Percentiles rank a stretch among this genome's conserved stretches.
These are phyloP conservation scores for Paraurostyla sp. DNA, from an alignment of 73 alveolate species.

Conservation along the genomic window DNA sequence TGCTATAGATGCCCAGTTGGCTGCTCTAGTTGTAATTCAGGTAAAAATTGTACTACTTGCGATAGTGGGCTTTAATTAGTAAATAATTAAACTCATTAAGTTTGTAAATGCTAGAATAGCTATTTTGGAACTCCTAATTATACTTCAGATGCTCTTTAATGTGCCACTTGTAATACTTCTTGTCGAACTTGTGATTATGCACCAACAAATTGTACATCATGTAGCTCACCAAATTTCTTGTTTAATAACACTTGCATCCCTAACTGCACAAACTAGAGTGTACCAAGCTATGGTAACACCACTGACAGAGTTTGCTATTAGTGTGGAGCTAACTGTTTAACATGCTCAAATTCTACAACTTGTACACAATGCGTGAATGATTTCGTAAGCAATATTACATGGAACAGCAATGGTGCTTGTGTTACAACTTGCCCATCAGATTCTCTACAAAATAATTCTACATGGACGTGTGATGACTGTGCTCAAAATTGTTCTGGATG, in stretches of 20 bases:
- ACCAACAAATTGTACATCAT: neutral
- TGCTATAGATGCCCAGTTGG: constrained; percentile 60
- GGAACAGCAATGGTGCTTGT: neutral
- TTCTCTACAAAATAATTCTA: neutral
- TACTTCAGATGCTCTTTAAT: neutral
- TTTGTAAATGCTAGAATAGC: constrained; percentile 15
- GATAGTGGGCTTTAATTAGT: constrained; percentile 31
- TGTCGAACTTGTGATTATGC: constrained; percentile 20
- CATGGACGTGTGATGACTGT: constrained; percentile 2
- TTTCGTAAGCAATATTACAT: neutral
- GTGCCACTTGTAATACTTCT: constrained; percentile 25
- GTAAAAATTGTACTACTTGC: constrained; percentile 13
- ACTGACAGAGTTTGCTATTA: neutral
- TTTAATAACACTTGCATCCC: constrained; percentile 3
- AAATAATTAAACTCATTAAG: neutral
- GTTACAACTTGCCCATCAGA: constrained; percentile 27
- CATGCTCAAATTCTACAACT: neutral
- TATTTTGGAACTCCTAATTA: constrained; percentile 26
- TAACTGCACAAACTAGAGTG: neutral
- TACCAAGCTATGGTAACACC: neutral
- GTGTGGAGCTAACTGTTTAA: constrained; percentile 11
- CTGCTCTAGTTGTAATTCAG: constrained; percentile 2
- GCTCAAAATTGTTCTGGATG: neutral
- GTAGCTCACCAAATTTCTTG: constrained; percentile 8
- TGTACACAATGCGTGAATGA: neutral